A percentile compares a stretch with the other conserved stretches of the same genome.
These are phyloP conservation scores for Xylaria digitata DNA, from an alignment of 2,329 filamentous ascomycete species.

Conservation along the genomic window DNA sequence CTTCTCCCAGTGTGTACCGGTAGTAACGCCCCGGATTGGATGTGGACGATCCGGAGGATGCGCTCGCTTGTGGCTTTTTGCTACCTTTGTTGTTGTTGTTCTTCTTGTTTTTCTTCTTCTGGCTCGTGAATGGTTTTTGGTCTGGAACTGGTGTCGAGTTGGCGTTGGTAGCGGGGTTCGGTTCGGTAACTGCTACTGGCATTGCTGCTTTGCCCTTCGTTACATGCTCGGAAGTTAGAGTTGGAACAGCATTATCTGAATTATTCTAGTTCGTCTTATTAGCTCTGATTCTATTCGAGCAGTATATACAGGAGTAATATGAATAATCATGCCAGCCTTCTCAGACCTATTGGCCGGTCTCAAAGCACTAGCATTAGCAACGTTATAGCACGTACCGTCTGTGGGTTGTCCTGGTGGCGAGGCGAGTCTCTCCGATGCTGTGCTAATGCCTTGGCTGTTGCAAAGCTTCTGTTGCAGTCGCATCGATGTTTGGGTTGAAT, in stretches of 20 bases:
- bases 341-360: too few relatives aligned
- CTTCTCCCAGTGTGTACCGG: slow-evolving; percentile 3
- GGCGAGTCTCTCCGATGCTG: slow-evolving; percentile 9
- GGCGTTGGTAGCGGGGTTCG: too few relatives aligned
- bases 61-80: background rate
- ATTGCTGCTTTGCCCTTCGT: background rate
- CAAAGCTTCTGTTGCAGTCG: slow-evolving; percentile 1
- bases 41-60: background rate
- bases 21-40: slow-evolving; percentile 8
- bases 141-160: background rate
- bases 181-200: background rate
- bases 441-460: background rate
- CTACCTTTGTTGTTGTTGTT: too few relatives aligned
- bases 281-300: background rate
- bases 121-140: background rate
- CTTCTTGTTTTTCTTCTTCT: slow-evolving; percentile 7
- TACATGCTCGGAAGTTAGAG: background rate
- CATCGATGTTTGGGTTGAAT: background rate
- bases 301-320: background rate
- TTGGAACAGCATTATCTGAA: background rate
- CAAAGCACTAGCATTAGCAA: too few relatives aligned
- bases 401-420: background rate
- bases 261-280: background rate
- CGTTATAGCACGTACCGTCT: background rate
- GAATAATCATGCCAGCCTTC: too few relatives aligned